Evolutionary conservation across 2,329 filamentous ascomycete species (phyloP).

Genomic region (Cytospora piceae): DNA sequence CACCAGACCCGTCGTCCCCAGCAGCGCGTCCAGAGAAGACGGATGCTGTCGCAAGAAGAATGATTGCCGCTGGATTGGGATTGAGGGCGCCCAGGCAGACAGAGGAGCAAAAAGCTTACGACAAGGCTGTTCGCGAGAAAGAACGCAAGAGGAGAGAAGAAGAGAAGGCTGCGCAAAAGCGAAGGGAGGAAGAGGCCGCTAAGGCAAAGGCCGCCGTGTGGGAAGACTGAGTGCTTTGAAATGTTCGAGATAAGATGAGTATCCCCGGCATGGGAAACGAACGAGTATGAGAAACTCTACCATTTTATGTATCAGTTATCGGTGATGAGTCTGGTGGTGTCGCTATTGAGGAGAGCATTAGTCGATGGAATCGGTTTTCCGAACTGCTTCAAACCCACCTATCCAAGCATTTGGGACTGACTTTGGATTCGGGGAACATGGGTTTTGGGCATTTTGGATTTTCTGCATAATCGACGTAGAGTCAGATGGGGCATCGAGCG

Average conservation of each 20-base stretch:
- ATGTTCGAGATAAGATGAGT: background rate
- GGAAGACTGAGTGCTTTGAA: constrained; percentile 62
- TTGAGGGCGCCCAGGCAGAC: constrained; percentile 79
- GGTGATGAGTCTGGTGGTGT: background rate
- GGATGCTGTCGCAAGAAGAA: constrained; percentile 82
- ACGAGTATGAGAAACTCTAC: background rate
- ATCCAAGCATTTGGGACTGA: background rate
- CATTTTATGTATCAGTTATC: background rate
- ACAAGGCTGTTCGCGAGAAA: constrained; percentile 79
- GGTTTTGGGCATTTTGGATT: background rate
- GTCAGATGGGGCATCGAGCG: background rate
- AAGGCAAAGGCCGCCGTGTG: constrained; percentile 83
- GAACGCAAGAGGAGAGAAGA: constrained; percentile 77
- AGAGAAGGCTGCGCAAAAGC: constrained; percentile 68
- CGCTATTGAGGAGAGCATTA: background rate
- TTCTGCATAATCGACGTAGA: background rate
- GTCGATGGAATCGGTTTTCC: background rate
- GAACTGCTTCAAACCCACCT: background rate
- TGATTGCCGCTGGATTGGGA: constrained; percentile 89
- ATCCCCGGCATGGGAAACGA: background rate
- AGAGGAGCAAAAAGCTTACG: constrained; percentile 87
- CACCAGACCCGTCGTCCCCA: constrained; percentile 11
- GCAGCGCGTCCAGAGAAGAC: constrained; percentile 79
- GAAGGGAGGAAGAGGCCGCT: constrained; percentile 67
- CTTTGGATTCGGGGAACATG: background rate